These are phyloP conservation scores for Eucalyptus caleyi DNA, from an alignment of 345 rosid genomes.

Conservation along the genomic window DNA sequence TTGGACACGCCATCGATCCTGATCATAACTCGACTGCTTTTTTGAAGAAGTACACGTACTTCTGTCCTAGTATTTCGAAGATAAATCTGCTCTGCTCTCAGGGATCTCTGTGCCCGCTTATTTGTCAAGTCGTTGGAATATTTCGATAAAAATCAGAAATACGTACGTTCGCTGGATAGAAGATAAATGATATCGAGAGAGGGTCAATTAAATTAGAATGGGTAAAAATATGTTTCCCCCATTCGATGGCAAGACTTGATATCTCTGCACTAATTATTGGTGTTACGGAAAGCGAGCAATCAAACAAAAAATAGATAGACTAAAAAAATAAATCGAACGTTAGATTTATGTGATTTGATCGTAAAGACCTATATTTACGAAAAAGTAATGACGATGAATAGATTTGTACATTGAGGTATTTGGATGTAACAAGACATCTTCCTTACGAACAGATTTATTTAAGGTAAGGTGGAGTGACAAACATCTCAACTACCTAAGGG, in stretches of 20 bases:
- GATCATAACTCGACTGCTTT: not conserved
- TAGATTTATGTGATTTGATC: rapidly evolving
- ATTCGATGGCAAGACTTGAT: too few species aligned
- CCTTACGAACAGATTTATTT: too few species aligned
- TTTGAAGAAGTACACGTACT: not conserved
- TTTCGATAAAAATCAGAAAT: too few species aligned
- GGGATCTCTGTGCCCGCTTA: not conserved
- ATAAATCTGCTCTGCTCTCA: not conserved
- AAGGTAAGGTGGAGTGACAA: too few species aligned
- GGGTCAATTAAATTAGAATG: not conserved
- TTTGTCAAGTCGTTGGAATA: not conserved
- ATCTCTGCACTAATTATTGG: too few species aligned
- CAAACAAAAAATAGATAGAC: rapidly evolving
- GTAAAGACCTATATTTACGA: rapidly evolving
- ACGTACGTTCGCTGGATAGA: not conserved
- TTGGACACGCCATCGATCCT: not conserved
- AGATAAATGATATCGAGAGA: not conserved
- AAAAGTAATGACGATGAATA: too few species aligned
- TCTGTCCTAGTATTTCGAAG: not conserved
- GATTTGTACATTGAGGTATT: too few species aligned
- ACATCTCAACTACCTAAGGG: too few species aligned
- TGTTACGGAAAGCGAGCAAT: too few species aligned
- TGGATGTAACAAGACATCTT: too few species aligned
- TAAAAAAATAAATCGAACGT: too few species aligned
- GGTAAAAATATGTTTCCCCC: too few species aligned